These are phyloP conservation scores for Phialemonium atrogriseum DNA, from an alignment of 2,329 filamentous ascomycete genomes.

Conservation along the genomic window DNA sequence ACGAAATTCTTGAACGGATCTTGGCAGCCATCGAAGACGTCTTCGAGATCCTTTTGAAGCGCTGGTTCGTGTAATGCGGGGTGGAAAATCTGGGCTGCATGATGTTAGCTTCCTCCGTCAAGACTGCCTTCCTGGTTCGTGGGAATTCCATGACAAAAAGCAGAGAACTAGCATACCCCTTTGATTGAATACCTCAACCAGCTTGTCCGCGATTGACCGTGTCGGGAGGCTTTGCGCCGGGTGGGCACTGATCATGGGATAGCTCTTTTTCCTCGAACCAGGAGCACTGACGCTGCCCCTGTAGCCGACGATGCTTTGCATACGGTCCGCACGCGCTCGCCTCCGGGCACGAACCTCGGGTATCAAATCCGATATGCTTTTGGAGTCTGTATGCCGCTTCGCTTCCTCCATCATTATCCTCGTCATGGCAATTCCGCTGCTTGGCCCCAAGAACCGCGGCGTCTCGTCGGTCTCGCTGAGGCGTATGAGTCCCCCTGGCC, in stretches of 20 bases:
- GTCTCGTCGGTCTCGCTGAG: conserved; percentile 80
- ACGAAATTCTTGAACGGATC: conserved; percentile 85
- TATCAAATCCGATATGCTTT: conserved; percentile 86
- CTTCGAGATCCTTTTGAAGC: conserved; percentile 67
- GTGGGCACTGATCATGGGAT: conserved; percentile 80
- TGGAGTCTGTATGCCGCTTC: conserved; percentile 84
- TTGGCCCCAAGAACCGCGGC: conserved; percentile 82
- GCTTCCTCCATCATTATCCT: conserved; percentile 93
- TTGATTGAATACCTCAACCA: conserved; percentile 78
- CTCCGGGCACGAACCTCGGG: conserved; percentile 60
- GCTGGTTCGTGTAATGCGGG: conserved; percentile 79
- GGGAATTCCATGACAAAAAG: too few species aligned
- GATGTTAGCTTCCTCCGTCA: too few species aligned
- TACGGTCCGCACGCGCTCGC: conserved; percentile 47
- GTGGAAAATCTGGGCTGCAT: conserved; percentile 73
- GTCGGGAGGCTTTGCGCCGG: conserved; percentile 70
- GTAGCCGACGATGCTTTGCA: conserved; percentile 52
- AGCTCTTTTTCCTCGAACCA: conserved; percentile 70
- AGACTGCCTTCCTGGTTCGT: too few species aligned
- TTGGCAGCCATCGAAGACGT: conserved; percentile 66
- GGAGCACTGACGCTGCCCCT: conserved; percentile 36
- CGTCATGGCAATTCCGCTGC: conserved; percentile 92
- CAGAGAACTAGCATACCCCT: conserved; percentile 68
- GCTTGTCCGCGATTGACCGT: conserved; percentile 62
- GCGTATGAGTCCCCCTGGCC: conserved; percentile 76